Base-by-base conservation (phyloP, 139 green algal genomes). In the Spirogloea muscicola region DNA sequence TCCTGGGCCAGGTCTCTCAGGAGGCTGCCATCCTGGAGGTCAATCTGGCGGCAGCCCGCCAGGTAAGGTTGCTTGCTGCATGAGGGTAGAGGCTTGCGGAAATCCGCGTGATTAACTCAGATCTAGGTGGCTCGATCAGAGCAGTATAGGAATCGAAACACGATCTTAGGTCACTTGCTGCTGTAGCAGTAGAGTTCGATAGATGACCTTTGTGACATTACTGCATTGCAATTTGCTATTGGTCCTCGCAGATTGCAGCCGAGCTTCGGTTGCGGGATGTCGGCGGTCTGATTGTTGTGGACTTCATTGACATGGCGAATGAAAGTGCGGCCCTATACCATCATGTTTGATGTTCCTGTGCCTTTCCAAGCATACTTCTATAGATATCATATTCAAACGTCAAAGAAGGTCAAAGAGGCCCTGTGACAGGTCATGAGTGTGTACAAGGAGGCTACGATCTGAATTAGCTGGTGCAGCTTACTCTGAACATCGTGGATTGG, bases 271-370 rank as follows among this genome's bases (percentile, higher is more conserved):
- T 79, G 52, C 39, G 73, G 51, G 73, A 81, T 69, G 6, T 81
- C 16, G 70, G 70, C 18, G 73, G 73, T 10, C 74, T 81, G 2
- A 76, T 81, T 2, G 73, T 81, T 1, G 43, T 81, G 10, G 73
- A 81, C 69, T 81, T 81, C 39, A 81, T 81, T n/a, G 68, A 81
- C 68, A 83, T 83, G 73, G 39, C 37, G 13, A 16, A 16, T 10
- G n/a, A n/a, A n/a, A n/a, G n/a, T 52, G 13, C 44, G 13, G 16
- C 44, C 10, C 13, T 52, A 52, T 13, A 52, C 10, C n/a, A n/a
- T n/a, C n/a, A n/a, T 52, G 44, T 52, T 13, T 52, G 13, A 16
- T 52, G 10, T 52, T 13, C 44, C 16, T 52, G 44, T 55, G 16
- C 18, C 44, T 18, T 16, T 55, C 16, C 18, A 18, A 25, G 18